Evolutionary conservation across 2,329 filamentous ascomycete genomes (phyloP).

Genomic region (Fusarium protoensiforme): DNA sequence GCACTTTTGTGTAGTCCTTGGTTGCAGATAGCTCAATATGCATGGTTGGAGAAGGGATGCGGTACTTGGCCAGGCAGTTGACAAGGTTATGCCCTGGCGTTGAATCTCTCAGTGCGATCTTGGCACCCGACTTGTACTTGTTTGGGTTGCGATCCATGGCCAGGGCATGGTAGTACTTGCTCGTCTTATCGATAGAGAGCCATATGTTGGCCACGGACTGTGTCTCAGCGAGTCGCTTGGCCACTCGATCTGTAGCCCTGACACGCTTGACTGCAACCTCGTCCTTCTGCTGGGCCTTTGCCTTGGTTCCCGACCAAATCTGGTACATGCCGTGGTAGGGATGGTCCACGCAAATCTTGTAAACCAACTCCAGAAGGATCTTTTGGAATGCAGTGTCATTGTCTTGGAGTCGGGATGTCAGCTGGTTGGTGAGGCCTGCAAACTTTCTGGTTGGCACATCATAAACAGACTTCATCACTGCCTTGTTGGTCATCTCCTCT

Average conservation of each 20-base stretch:
- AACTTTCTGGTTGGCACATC: slow-evolving; percentile 92
- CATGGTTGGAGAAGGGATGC: slow-evolving; percentile 90
- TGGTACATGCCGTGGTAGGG: slow-evolving; percentile 98
- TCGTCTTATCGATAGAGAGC: slow-evolving; percentile 78
- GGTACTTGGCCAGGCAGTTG: slow-evolving; percentile 70
- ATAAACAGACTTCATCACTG: slow-evolving; percentile 75
- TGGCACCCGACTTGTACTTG: slow-evolving; percentile 75
- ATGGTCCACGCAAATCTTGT: slow-evolving; percentile 89
- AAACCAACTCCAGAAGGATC: slow-evolving; percentile 78
- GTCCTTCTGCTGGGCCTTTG: slow-evolving; percentile 76
- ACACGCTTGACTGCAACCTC: slow-evolving; percentile 79
- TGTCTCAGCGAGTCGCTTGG: slow-evolving; percentile 67
- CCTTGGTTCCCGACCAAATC: slow-evolving; percentile 84
- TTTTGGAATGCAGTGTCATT: slow-evolving; percentile 78
- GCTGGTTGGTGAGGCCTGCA: slow-evolving; percentile 91
- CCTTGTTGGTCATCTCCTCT: slow-evolving; percentile 80
- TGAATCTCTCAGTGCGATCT: slow-evolving; percentile 73
- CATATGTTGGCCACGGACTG: slow-evolving; percentile 68
- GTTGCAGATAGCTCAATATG: slow-evolving; percentile 79
- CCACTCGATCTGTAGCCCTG: slow-evolving; percentile 76
- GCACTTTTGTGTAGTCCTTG: slow-evolving; percentile 80
- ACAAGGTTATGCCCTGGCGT: slow-evolving; percentile 71
- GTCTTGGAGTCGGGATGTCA: slow-evolving; percentile 90
- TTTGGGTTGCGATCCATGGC: slow-evolving; percentile 73
- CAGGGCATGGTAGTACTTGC: slow-evolving; percentile 72